Conservation (phyloP, 768 basidiomycete genomes). For the Thelephora ganbajun region DNA sequence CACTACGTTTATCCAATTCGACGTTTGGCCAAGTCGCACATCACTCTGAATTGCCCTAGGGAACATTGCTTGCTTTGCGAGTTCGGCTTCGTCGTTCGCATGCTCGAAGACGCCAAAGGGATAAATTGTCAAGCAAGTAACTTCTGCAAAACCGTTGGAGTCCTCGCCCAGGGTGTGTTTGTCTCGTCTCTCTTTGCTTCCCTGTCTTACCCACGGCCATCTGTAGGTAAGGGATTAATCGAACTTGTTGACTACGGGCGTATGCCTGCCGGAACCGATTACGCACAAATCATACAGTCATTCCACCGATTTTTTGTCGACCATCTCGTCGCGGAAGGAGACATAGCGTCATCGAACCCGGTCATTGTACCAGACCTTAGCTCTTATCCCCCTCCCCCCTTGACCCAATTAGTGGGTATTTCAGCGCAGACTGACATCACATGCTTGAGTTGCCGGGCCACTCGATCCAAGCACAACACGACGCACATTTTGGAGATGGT, state of each 20-base stretch:
- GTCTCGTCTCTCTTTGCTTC: neutral
- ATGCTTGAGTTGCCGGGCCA: conserved; percentile 62
- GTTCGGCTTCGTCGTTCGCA: conserved; percentile 83
- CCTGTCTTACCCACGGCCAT: neutral
- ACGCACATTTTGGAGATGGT: conserved; percentile 76
- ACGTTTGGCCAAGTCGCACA: conserved; percentile 78
- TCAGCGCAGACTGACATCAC: conserved; percentile 61
- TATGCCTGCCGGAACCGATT: conserved; percentile 59
- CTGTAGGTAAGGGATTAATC: conserved; percentile 55
- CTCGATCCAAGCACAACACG: conserved; percentile 61
- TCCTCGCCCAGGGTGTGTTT: conserved; percentile 66
- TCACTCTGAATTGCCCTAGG: conserved; percentile 71
- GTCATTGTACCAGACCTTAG: conserved; percentile 24
- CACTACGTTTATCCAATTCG: conserved; percentile 74
- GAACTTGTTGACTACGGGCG: conserved; percentile 84
- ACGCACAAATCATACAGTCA: conserved; percentile 81
- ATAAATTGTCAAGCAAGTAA: conserved; percentile 95
- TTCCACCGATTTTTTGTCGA: conserved; percentile 94
- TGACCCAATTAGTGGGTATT: conserved; percentile 79
- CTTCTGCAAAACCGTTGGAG: conserved; percentile 88
- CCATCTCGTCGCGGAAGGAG: conserved; percentile 65
- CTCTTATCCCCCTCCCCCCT: conserved; percentile 42
- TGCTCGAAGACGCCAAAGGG: conserved; percentile 91
- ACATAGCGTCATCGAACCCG: conserved; percentile 46
- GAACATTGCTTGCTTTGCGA: conserved; percentile 95